Evolutionary conservation across 2,329 filamentous ascomycete species (phyloP).

Genomic region (Curvularia spicifera): DNA sequence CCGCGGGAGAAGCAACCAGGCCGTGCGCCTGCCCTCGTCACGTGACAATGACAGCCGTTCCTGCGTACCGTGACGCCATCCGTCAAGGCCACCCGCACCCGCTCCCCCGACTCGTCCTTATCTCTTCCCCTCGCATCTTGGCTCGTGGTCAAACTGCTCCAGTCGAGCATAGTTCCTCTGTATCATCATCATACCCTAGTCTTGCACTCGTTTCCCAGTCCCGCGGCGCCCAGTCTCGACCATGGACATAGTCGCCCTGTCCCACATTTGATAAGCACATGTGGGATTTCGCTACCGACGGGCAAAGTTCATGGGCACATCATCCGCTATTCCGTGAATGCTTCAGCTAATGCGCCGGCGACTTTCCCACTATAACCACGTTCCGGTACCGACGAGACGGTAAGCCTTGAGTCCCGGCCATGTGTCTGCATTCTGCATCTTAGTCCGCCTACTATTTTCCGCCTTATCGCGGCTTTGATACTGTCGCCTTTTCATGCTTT

Average conservation of each 20-base stretch:
- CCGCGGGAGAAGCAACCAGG: slow-evolving; percentile 5
- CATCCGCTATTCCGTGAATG: slow-evolving; percentile 3
- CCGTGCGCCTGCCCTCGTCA: not conserved
- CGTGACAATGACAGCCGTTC: not conserved
- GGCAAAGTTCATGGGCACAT: not conserved
- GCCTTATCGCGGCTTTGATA: slow-evolving; percentile 6
- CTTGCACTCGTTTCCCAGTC: not conserved
- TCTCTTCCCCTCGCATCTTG: slow-evolving; percentile 13
- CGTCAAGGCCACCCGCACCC: not conserved
- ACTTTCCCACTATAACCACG: slow-evolving; percentile 10
- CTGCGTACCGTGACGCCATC: not conserved
- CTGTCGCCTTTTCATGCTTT: not conserved
- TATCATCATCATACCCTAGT: not conserved
- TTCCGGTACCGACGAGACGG: slow-evolving; percentile 19
- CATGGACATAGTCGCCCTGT: not conserved
- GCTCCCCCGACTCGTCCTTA: not conserved
- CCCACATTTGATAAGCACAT: slow-evolving; percentile 8
- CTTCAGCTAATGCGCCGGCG: slow-evolving; percentile 11
- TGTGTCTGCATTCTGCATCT: slow-evolving; percentile 22
- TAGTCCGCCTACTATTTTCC: slow-evolving; percentile 4
- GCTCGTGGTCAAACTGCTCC: slow-evolving; percentile 11
- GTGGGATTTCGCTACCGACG: slow-evolving; percentile 3
- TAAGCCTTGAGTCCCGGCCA: slow-evolving; percentile 16
- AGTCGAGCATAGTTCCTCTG: slow-evolving; percentile 1
- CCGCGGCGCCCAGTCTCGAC: not conserved